These are phyloP conservation scores for Phaseolus lunatus DNA, from an alignment of 306 rosid genomes.

Conservation along the genomic window DNA sequence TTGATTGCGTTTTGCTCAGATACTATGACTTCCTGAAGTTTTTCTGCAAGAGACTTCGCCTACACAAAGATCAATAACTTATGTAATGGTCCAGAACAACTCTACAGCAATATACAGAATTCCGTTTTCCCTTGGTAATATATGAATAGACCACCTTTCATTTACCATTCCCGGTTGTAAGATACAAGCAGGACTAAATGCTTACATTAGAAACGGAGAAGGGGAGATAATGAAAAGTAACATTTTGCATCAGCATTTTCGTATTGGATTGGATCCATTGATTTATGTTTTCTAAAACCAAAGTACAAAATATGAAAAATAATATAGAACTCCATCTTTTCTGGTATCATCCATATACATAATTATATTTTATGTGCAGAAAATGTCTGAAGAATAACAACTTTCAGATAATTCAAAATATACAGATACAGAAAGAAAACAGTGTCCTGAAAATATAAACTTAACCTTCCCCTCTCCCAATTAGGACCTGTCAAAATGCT, in stretches of 20 bases:
- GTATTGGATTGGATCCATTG: conserved; percentile 9
- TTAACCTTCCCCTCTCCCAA: neutral
- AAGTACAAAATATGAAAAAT: conserved; percentile 1
- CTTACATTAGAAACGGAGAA: conserved; percentile 12
- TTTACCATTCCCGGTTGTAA: conserved; percentile 7
- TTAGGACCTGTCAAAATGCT: conserved; percentile 19
- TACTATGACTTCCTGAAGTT: conserved; percentile 62
- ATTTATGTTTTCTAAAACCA: conserved; percentile 10
- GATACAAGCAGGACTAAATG: conserved; percentile 24
- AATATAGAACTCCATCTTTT: conserved; percentile 19
- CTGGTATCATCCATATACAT: conserved; percentile 3
- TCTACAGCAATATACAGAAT: conserved; percentile 4
- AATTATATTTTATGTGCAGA: neutral
- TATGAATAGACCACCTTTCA: conserved; percentile 12
- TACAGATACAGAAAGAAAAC: conserved; percentile 11
- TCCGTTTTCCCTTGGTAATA: conserved; percentile 16
- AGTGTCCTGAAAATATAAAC: neutral
- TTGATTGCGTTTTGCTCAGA: conserved; percentile 65
- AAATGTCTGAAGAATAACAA: neutral
- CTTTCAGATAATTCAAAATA: conserved; percentile 9
- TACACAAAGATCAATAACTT: conserved; percentile 47
- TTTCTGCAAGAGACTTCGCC: conserved; percentile 67
- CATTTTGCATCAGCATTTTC: neutral
- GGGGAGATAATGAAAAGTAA: neutral
- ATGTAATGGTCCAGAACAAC: conserved; percentile 7